Conservation (phyloP, 2,329 filamentous ascomycete genomes). For the Colletotrichum tropicale region DNA sequence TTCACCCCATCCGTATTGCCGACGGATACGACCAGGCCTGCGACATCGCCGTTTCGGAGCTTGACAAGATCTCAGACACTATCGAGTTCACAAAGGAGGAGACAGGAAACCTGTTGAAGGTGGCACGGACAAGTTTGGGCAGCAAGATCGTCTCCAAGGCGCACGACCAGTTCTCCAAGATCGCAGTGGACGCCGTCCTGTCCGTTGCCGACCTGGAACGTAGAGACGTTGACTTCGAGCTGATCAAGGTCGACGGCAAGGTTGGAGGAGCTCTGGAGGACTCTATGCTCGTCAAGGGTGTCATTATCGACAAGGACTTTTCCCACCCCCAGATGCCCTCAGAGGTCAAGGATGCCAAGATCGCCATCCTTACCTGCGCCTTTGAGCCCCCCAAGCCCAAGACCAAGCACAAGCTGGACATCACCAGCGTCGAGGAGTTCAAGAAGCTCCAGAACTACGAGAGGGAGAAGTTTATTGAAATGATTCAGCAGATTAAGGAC, state of each 20-base stretch:
- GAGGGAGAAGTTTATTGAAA: conserved; percentile 94
- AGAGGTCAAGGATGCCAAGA: conserved; percentile 92
- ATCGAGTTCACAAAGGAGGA: conserved; percentile 84
- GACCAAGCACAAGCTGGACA: conserved; percentile 99
- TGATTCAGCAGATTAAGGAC: conserved; percentile 98
- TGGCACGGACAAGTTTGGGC: conserved; percentile 92
- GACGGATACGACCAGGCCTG: conserved; percentile 98
- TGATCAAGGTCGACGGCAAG: conserved; percentile 99
- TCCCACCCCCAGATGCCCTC: conserved; percentile 99
- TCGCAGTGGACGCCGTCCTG: conserved; percentile 95
- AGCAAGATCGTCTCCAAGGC: conserved; percentile 99
- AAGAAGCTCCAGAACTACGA: conserved; percentile 97
- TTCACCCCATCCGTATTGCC: conserved; percentile 97
- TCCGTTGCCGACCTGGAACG: conserved; percentile 95
- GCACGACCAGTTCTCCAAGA: conserved; percentile 97
- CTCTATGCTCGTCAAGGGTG: conserved; percentile 92
- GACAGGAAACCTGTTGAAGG: conserved; percentile 87
- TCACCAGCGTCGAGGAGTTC: conserved; percentile 96
- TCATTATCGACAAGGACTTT: conserved; percentile 99
- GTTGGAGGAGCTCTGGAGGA: conserved; percentile 94
- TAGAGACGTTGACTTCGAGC: conserved; percentile 97
- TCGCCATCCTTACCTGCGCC: conserved; percentile 95
- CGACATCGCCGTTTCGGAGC: conserved; percentile 90
- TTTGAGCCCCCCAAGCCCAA: conserved; percentile 99
- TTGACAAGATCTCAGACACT: conserved; percentile 91